These are phyloP conservation scores for Ascosphaera apis DNA, from an alignment of 2,329 filamentous ascomycete genomes.

Conservation along the genomic window DNA sequence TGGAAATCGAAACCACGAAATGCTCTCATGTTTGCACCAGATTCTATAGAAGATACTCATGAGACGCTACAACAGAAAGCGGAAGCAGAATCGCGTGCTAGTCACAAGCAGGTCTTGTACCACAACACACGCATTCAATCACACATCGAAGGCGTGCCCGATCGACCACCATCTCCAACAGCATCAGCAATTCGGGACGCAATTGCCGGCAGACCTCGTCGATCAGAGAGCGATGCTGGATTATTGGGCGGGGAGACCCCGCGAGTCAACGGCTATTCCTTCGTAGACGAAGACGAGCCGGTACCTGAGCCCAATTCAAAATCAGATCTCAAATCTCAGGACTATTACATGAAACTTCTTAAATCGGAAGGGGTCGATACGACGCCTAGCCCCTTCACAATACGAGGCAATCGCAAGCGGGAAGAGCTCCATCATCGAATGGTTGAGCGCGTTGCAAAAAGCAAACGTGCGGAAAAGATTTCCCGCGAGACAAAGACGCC, in stretches of 20 bases:
- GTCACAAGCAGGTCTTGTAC: conserved; percentile 56
- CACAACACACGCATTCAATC: conserved; percentile 50
- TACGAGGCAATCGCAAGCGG: conserved; percentile 49
- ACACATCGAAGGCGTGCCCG: conserved; percentile 12
- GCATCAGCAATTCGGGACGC: conserved; percentile 67
- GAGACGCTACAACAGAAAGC: conserved; percentile 42
- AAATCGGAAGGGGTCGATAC: conserved; percentile 17
- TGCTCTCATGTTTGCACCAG: conserved; percentile 53
- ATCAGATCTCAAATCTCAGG: conserved; percentile 29
- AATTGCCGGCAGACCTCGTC: conserved; percentile 47
- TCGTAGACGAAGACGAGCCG: conserved; percentile 54
- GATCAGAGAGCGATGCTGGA: conserved; percentile 36
- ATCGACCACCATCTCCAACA: conserved; percentile 51
- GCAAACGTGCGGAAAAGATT: conserved; percentile 38
- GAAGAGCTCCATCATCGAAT: conserved; percentile 69
- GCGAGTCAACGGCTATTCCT: conserved; percentile 77
- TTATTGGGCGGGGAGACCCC: conserved; percentile 56
- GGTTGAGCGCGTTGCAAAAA: conserved; percentile 58
- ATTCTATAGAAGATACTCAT: conserved; percentile 27
- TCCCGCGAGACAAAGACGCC: conserved; percentile 35
- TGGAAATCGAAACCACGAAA: conserved; percentile 62
- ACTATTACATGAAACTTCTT: conserved; percentile 11
- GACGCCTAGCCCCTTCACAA: conserved; percentile 55
- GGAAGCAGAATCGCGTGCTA: conserved; percentile 47
- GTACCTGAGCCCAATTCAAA: conserved; percentile 16